phyloP scores from a whole-genome alignment of 805 yeast genomes.

The Ogataea methylovora region DNA sequence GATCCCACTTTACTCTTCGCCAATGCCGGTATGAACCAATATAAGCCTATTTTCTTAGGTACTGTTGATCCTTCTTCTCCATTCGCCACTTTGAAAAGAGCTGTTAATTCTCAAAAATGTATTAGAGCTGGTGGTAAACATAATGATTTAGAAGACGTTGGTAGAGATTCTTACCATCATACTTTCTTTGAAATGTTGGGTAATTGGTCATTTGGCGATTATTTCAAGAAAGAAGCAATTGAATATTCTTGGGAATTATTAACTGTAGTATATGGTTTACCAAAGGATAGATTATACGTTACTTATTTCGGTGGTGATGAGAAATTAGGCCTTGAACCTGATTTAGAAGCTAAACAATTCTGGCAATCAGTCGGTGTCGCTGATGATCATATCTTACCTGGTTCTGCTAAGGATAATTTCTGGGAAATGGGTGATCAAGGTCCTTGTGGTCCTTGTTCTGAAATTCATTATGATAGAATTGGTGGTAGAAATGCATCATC shows the following conservation, averaged over 20 bases:
- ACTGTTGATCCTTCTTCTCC: conserved; percentile 94
- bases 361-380: conserved; percentile 88
- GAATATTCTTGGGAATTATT: conserved; percentile 85
- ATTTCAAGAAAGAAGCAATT: conserved; percentile 93
- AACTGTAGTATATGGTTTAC: conserved; percentile 77
- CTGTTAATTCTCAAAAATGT: conserved; percentile 95
- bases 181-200: conserved; percentile 99
- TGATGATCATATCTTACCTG: conserved; percentile 90
- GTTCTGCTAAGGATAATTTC: conserved; percentile 84
- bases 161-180: conserved; percentile 96
- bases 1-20: conserved; percentile 96
- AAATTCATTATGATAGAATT: conserved; percentile 94
- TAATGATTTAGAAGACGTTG: conserved; percentile 96
- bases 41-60: conserved; percentile 94
- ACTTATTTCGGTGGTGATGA: conserved; percentile 95
- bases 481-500: conserved; percentile 95
- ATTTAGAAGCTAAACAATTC: conserved; percentile 80
- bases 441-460: conserved; percentile 99
- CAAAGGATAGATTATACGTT: conserved; percentile 77
- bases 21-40: conserved; percentile 99
- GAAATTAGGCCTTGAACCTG: conserved; percentile 78
- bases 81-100: conserved; percentile 76
- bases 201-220: conserved; percentile 99
- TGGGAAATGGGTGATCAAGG: conserved; percentile 99
- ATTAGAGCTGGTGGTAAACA: conserved; percentile 99